Evolutionary conservation across 441 rosid genomes (phyloP).

Genomic region (Gossypium davidsonii): DNA sequence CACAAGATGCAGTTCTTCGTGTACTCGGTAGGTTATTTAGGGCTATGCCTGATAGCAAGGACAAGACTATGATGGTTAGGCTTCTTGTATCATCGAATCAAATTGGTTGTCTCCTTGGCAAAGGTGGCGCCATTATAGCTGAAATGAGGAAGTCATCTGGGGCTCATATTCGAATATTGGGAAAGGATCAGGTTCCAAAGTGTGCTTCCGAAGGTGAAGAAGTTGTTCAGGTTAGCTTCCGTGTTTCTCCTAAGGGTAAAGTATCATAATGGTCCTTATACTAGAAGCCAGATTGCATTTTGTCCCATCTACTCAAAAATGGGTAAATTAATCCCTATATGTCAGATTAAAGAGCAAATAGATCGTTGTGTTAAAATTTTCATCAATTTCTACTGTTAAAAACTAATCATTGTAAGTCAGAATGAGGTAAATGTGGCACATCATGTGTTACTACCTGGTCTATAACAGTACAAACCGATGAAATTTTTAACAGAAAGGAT

Average conservation of each 20-base stretch:
- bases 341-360: too few relatives aligned
- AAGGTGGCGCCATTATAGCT: slow-evolving; percentile 65
- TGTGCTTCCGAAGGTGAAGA: slow-evolving; percentile 71
- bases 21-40: slow-evolving; percentile 55
- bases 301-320: too few relatives aligned
- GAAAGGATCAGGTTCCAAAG: slow-evolving; percentile 69
- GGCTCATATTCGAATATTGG: slow-evolving; percentile 64
- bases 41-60: slow-evolving; percentile 53
- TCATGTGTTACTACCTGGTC: too few relatives aligned
- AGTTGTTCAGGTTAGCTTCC: slow-evolving; percentile 57
- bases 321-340: too few relatives aligned
- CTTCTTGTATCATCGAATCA: slow-evolving; percentile 63
- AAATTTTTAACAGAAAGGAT: too few relatives aligned
- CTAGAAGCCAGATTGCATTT: too few relatives aligned
- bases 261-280: too few relatives aligned
- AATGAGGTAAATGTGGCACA: too few relatives aligned
- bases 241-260: background rate
- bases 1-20: slow-evolving; percentile 71
- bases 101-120: slow-evolving; percentile 77
- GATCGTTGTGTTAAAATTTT: too few relatives aligned
- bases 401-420: too few relatives aligned
- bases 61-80: slow-evolving; percentile 43
- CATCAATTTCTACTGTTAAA: too few relatives aligned
- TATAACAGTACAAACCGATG: too few relatives aligned
- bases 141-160: slow-evolving; percentile 70